Percentiles rank a stretch among this genome's conserved stretches.
phyloP scores from a whole-genome alignment of 176 grass and related monocot species.

The Carex scoparia region DNA sequence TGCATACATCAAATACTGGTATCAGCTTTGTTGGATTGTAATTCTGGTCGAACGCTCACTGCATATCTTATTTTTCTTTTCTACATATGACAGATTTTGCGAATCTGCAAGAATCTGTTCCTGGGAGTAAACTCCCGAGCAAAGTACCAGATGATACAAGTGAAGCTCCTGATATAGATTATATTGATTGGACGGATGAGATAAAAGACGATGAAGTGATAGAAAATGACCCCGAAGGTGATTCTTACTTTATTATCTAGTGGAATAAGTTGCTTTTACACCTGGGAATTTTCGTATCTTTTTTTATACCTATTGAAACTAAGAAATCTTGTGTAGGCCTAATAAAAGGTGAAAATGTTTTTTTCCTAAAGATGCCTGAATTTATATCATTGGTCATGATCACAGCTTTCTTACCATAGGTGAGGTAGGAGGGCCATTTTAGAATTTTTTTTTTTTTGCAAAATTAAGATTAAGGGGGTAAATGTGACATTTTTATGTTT shows the following conservation, averaged over 20 bases:
- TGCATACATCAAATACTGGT: not conserved
- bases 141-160: not conserved
- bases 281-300: not conserved
- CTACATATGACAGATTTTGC: not conserved
- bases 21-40: not conserved
- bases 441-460: not conserved
- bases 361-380: not conserved
- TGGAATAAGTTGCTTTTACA: not conserved
- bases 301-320: not conserved
- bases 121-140: not conserved
- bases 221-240: conserved; percentile 10
- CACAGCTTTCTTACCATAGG: not conserved
- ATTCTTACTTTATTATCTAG: not conserved
- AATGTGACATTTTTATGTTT: not conserved
- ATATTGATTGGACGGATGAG: not conserved
- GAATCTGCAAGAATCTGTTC: not conserved
- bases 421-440: not conserved
- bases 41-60: not conserved
- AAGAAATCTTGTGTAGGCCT: not conserved
- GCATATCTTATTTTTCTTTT: not conserved
- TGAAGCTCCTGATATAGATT: not conserved
- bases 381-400: not conserved
- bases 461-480: not conserved
- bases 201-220: not conserved
- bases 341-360: not conserved